A percentile compares a stretch with the other conserved stretches of the same genome.
These are phyloP conservation scores for Globisporangium paddicum DNA, from an alignment of 352 stramenopile genomes.

Conservation along the genomic window DNA sequence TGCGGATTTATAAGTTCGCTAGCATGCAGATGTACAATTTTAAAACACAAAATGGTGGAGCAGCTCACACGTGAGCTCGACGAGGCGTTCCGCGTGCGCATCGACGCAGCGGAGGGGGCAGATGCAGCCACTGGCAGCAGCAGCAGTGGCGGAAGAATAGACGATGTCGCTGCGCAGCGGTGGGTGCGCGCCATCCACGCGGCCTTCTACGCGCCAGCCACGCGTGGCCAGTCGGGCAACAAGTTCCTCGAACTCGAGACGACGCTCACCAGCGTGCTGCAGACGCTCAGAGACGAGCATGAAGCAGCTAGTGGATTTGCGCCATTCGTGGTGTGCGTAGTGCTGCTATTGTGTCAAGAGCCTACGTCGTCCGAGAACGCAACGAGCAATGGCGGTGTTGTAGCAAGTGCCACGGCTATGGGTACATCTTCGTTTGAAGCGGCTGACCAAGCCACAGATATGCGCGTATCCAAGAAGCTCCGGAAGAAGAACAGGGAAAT, in stretches of 20 bases:
- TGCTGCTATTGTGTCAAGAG: conserved; percentile 35
- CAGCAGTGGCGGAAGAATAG: not conserved
- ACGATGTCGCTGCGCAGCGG: not conserved
- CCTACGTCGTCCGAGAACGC: not conserved
- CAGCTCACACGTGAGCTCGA: conserved; percentile 4
- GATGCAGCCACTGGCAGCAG: not conserved
- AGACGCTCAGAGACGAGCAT: not conserved
- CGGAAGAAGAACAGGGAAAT: conserved; percentile 25
- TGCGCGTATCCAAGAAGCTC: conserved; percentile 1
- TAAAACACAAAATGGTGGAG: not conserved
- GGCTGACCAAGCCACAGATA: not conserved
- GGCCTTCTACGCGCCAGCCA: conserved; percentile 26
- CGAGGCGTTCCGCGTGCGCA: not conserved
- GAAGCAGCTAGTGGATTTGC: conserved; percentile 17
- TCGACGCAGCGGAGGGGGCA: not conserved
- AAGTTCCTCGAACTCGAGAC: conserved; percentile 58
- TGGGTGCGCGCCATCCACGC: conserved; percentile 23
- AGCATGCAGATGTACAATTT: too few species aligned
- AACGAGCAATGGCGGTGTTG: not conserved
- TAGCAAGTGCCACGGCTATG: not conserved
- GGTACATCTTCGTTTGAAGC: not conserved
- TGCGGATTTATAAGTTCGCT: not conserved
- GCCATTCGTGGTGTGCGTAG: conserved; percentile 27
- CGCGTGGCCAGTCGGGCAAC: conserved; percentile 19
- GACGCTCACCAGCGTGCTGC: conserved; percentile 26